These are phyloP conservation scores for Fusarium sp. DNA, from an alignment of 2,329 filamentous ascomycete genomes.

Conservation along the genomic window DNA sequence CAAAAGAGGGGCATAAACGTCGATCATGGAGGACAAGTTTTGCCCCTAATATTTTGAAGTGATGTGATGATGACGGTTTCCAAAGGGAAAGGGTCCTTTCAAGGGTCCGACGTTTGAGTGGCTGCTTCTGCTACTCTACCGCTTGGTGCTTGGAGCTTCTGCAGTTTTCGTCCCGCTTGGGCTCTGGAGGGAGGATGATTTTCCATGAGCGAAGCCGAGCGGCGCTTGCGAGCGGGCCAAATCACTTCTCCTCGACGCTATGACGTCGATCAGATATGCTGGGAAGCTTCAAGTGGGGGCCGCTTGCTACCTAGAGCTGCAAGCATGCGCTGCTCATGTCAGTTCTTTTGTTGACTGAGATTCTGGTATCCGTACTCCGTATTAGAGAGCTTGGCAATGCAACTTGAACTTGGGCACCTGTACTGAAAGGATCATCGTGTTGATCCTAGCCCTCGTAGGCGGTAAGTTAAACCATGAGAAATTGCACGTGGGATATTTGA, in stretches of 20 bases:
- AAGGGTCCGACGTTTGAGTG: conserved; percentile 35
- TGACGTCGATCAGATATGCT: conserved; percentile 46
- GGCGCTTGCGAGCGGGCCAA: conserved; percentile 36
- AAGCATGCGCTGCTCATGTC: conserved; percentile 16
- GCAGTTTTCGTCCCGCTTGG: conserved; percentile 16
- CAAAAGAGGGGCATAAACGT: conserved; percentile 35
- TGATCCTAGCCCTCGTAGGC: conserved; percentile 29
- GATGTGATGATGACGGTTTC: conserved; percentile 32
- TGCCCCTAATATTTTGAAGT: conserved; percentile 8
- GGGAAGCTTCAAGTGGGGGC: conserved; percentile 36
- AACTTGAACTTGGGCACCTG: conserved; percentile 11
- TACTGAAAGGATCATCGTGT: conserved; percentile 22
- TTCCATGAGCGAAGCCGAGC: conserved; percentile 14
- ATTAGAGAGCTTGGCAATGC: conserved; percentile 10
- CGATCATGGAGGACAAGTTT: conserved; percentile 26
- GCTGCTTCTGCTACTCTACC: conserved; percentile 12
- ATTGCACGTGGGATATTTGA: conserved; percentile 24
- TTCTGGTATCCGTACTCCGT: neutral
- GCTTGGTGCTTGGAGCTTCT: conserved; percentile 13
- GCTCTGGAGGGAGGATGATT: conserved; percentile 24
- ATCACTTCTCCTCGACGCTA: conserved; percentile 27
- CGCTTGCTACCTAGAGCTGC: conserved; percentile 1
- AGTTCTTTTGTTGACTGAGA: neutral
- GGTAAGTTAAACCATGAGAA: conserved; percentile 13
- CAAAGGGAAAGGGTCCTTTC: conserved; percentile 21